Evolutionary conservation across 2,329 filamentous ascomycete genomes (phyloP).

Genomic region (Fusarium sp.): DNA sequence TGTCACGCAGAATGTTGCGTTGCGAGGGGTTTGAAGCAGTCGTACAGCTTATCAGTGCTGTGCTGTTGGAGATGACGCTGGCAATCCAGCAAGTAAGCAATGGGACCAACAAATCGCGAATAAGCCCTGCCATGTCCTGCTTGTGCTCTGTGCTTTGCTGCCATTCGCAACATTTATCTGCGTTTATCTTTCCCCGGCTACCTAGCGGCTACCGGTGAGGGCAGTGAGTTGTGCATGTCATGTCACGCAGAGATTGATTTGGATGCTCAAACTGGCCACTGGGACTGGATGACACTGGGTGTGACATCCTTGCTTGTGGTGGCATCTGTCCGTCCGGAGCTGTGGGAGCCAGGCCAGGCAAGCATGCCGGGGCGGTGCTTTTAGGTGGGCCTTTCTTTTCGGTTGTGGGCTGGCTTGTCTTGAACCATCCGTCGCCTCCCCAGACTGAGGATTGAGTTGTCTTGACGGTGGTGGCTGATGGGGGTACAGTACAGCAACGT

Average conservation of each 20-base stretch:
- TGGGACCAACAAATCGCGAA: slow-evolving; percentile 10
- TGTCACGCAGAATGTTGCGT: slow-evolving; percentile 19
- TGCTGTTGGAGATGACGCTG: slow-evolving; percentile 43
- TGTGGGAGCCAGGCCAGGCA: slow-evolving; percentile 38
- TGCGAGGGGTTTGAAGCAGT: slow-evolving; percentile 27
- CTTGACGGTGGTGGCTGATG: slow-evolving; percentile 1
- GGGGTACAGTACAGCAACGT: not conserved
- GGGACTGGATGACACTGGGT: slow-evolving; percentile 32
- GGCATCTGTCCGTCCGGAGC: slow-evolving; percentile 42
- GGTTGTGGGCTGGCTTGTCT: slow-evolving; percentile 31
- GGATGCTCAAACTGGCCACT: slow-evolving; percentile 20
- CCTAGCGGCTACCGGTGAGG: slow-evolving; percentile 33
- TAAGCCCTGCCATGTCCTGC: slow-evolving; percentile 2
- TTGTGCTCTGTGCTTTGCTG: not conserved
- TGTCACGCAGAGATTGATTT: slow-evolving; percentile 41
- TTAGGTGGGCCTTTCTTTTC: slow-evolving; percentile 34
- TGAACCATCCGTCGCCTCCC: slow-evolving; percentile 35
- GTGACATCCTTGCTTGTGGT: slow-evolving; percentile 36
- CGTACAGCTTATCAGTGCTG: slow-evolving; percentile 23
- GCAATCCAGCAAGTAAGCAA: slow-evolving; percentile 20
- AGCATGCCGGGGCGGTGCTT: slow-evolving; percentile 43
- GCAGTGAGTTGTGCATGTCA: slow-evolving; percentile 42
- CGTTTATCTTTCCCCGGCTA: slow-evolving; percentile 16
- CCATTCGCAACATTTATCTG: slow-evolving; percentile 4
- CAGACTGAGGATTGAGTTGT: slow-evolving; percentile 24